Evolutionary conservation across 176 grass and related monocot species (phyloP).

Genomic region (Lolium perenne): DNA sequence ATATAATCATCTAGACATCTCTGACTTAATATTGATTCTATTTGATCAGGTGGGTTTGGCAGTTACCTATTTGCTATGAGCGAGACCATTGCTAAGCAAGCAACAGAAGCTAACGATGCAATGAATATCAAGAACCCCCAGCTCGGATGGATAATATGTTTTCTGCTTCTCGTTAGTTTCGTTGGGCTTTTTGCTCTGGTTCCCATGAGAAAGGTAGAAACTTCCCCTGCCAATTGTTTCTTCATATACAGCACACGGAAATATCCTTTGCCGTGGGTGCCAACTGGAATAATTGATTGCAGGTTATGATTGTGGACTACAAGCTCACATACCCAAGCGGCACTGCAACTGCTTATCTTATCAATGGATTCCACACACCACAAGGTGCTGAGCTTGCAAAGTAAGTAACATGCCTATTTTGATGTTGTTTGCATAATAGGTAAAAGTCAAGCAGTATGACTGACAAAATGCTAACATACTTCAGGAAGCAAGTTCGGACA

Average conservation of each 20-base stretch:
- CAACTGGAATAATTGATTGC: slow-evolving; percentile 36
- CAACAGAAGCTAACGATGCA: slow-evolving; percentile 59
- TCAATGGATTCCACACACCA: slow-evolving; percentile 88
- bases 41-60: slow-evolving; percentile 58
- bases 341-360: slow-evolving; percentile 84
- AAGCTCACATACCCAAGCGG: slow-evolving; percentile 91
- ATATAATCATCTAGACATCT: not conserved
- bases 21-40: not conserved
- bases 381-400: slow-evolving; percentile 65
- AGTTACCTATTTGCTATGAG: slow-evolving; percentile 61
- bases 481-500: slow-evolving; percentile 74
- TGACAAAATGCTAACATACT: slow-evolving; percentile 32
- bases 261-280: not conserved
- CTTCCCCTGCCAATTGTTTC: not conserved
- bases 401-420: slow-evolving; percentile 39
- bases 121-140: slow-evolving; percentile 53
- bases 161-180: slow-evolving; percentile 65
- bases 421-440: not conserved
- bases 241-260: not conserved
- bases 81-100: slow-evolving; percentile 43
- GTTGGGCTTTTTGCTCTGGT: slow-evolving; percentile 60
- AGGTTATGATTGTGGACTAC: slow-evolving; percentile 94
- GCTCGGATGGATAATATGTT: slow-evolving; percentile 62
- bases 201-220: slow-evolving; percentile 58
- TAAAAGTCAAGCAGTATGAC: not conserved